Conservation (phyloP, 352 stramenopile genomes). For the Phytophthora cryptogea region DNA sequence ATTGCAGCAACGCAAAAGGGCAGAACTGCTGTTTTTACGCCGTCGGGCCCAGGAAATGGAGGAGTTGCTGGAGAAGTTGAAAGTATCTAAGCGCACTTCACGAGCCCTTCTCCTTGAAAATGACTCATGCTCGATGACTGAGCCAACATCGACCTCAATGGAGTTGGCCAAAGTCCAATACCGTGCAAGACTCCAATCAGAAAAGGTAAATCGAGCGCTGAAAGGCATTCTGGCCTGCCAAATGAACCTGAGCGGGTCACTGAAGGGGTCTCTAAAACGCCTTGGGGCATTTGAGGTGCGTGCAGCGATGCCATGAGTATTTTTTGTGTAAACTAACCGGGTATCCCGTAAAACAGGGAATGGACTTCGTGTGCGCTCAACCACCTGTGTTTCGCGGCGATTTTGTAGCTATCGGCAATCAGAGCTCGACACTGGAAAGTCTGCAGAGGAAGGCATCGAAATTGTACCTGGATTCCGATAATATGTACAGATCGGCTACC, state of each 20-base stretch:
- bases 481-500: background rate
- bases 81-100: background rate
- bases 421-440: background rate
- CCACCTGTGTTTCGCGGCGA: background rate
- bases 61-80: background rate
- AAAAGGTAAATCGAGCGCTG: constrained; percentile 2
- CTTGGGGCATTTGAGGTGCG: background rate
- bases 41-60: constrained; percentile 7
- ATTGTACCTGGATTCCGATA: constrained; percentile 3
- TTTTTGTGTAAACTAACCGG: background rate
- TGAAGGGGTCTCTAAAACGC: background rate
- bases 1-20: constrained; percentile 7
- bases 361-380: background rate
- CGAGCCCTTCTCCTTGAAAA: background rate
- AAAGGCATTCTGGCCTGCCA: background rate
- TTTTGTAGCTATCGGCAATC: background rate
- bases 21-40: constrained; percentile 7
- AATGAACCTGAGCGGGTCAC: background rate
- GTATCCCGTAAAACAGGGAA: background rate
- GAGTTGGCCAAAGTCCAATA: background rate
- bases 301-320: background rate
- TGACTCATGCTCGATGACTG: background rate
- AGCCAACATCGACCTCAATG: background rate
- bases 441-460: background rate
- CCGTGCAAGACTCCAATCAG: constrained; percentile 1